Percentiles rank a stretch among this genome's conserved stretches.
Conservation (phyloP, 768 basidiomycete species). For the Dacryopinax spathularia region DNA sequence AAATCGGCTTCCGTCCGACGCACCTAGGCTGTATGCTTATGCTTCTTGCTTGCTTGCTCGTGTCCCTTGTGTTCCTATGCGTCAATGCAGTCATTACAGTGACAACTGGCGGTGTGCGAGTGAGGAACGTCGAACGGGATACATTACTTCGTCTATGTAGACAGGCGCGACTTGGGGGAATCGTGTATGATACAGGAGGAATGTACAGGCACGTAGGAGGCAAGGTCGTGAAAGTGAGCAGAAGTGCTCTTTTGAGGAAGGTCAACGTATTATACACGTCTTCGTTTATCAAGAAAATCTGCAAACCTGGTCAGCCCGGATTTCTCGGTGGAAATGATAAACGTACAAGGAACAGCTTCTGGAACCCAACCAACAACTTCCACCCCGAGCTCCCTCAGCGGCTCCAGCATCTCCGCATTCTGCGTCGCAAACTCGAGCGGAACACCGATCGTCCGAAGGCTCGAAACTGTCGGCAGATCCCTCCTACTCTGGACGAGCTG, state of each 20-base stretch:
- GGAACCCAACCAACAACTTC: background rate
- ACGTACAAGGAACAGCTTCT: background rate
- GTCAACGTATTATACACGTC: background rate
- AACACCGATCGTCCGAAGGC: background rate
- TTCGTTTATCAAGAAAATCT: conserved; percentile 1
- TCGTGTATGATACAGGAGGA: background rate
- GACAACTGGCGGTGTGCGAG: background rate
- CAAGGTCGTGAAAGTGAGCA: too few species aligned
- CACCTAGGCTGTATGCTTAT: conserved; percentile 1
- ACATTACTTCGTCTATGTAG: background rate
- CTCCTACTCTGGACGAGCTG: background rate
- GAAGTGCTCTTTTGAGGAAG: background rate
- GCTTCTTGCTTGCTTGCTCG: background rate
- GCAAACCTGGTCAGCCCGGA: background rate
- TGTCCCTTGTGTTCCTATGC: background rate
- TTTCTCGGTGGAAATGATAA: background rate
- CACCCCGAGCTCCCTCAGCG: background rate
- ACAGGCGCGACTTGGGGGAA: background rate
- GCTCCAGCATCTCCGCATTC: background rate
- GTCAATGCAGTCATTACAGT: conserved; percentile 2
- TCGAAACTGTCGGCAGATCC: background rate
- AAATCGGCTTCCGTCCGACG: background rate
- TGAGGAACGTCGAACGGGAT: background rate
- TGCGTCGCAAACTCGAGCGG: background rate
- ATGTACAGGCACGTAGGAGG: too few species aligned